These are phyloP conservation scores for Phytophthora syringae DNA, from an alignment of 352 stramenopile species.

Conservation along the genomic window DNA sequence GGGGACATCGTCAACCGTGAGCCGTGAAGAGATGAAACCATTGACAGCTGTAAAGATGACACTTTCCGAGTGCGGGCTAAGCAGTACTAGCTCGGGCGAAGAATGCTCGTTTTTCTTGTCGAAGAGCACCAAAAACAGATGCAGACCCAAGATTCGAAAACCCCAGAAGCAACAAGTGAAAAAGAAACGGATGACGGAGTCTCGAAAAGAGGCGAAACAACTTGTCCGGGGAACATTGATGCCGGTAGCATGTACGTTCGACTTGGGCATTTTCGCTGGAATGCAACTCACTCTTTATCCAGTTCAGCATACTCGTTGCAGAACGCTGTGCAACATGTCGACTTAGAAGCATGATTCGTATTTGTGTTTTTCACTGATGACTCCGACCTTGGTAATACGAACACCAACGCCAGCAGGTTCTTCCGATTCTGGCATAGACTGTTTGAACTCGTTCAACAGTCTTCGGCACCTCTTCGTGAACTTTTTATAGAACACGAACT, in stretches of 20 bases:
- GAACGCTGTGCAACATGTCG: too few species aligned
- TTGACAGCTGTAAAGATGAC: neutral
- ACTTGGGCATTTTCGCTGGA: too few species aligned
- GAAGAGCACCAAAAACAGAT: neutral
- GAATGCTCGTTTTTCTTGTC: neutral
- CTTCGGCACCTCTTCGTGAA: neutral
- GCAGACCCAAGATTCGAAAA: neutral
- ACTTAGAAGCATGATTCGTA: neutral
- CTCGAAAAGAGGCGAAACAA: neutral
- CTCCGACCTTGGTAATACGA: neutral
- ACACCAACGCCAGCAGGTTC: neutral
- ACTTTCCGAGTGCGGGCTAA: neutral
- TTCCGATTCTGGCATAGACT: neutral
- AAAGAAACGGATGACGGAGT: neutral
- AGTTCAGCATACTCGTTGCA: too few species aligned
- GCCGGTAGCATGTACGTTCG: too few species aligned
- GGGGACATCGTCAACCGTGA: neutral
- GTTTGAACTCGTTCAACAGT: neutral
- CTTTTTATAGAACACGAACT: neutral
- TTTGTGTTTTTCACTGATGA: neutral
- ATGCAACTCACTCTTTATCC: too few species aligned
- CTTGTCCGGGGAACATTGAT: neutral
- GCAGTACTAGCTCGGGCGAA: neutral
- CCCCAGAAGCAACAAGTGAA: neutral
- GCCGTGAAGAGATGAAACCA: neutral